Percentiles rank a stretch among this genome's conserved stretches.
Evolutionary conservation across 2,329 filamentous ascomycete species (phyloP).

Genomic region (Cladosporium austrohemisphaericum): DNA sequence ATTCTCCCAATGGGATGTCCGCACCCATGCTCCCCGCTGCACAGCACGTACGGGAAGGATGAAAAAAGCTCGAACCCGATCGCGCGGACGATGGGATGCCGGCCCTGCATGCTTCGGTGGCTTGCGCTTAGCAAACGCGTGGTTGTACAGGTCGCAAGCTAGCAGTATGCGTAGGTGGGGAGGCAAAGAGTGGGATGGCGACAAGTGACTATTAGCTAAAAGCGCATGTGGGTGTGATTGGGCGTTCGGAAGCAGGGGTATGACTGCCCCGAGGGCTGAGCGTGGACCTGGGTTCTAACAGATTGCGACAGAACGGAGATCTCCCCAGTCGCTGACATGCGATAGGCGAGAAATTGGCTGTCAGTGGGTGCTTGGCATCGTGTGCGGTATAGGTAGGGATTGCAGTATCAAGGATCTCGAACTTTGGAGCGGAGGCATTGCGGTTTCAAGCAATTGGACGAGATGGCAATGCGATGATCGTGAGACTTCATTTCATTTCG

Average conservation of each 20-base stretch:
- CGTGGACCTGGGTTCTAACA: neutral
- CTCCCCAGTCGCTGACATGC: neutral
- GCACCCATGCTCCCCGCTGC: constrained; percentile 4
- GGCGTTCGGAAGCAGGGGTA: constrained; percentile 8
- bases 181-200: neutral
- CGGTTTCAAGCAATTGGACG: too few species aligned
- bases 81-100: constrained; percentile 3
- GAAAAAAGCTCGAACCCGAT: constrained; percentile 6
- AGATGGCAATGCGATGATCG: too few species aligned
- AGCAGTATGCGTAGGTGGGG: too few species aligned
- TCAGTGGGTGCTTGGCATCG: neutral
- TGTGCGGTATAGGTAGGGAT: neutral
- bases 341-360: neutral
- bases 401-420: neutral
- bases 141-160: neutral
- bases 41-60: neutral
- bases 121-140: neutral
- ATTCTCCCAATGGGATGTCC: neutral
- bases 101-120: neutral
- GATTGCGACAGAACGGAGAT: neutral
- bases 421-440: too few species aligned
- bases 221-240: neutral
- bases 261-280: constrained; percentile 1
- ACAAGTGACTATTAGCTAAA: too few species aligned
- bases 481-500: neutral